Percentiles rank a stretch among this genome's conserved stretches.
Conservation (phyloP, 306 rosid genomes). For the Malus asiatica region DNA sequence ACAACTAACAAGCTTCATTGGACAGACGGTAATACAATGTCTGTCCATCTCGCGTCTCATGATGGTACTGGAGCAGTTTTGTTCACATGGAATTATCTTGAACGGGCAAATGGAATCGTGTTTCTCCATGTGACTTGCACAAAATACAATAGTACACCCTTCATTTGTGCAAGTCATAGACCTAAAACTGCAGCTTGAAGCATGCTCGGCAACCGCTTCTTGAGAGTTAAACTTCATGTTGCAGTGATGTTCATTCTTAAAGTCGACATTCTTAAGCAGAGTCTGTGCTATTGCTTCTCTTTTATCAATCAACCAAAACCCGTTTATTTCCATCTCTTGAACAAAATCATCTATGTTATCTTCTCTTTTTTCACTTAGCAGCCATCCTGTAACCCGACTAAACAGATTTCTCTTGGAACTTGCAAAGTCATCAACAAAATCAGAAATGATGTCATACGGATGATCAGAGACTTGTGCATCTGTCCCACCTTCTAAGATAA, state of each 20-base stretch:
- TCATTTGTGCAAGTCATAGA: conserved; percentile 42
- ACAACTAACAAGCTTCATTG: conserved; percentile 84
- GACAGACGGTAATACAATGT: conserved; percentile 77
- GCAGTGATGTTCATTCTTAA: conserved; percentile 54
- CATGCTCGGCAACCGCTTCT: conserved; percentile 50
- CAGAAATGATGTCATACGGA: conserved; percentile 66
- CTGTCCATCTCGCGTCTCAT: conserved; percentile 90
- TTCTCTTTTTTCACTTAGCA: conserved; percentile 73
- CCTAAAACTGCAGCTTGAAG: conserved; percentile 42
- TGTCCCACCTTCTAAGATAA: conserved; percentile 49
- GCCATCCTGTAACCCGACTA: conserved; percentile 66
- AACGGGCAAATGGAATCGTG: conserved; percentile 77
- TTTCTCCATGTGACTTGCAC: conserved; percentile 41
- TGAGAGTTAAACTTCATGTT: conserved; percentile 31
- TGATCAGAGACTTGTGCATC: conserved; percentile 47
- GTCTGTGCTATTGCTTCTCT: conserved; percentile 44
- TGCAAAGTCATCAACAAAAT: conserved; percentile 67
- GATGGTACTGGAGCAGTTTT: conserved; percentile 47
- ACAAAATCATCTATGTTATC: conserved; percentile 78
- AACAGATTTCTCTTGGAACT: conserved; percentile 59
- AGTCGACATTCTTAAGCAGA: conserved; percentile 68
- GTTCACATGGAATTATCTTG: conserved; percentile 76
- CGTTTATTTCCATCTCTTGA: conserved; percentile 67
- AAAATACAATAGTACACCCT: conserved; percentile 60
- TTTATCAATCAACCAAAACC: conserved; percentile 64